Evolutionary conservation across 495 filamentous ascomycete genomes (phyloP).

Genomic region (Podospora tetraspora): DNA sequence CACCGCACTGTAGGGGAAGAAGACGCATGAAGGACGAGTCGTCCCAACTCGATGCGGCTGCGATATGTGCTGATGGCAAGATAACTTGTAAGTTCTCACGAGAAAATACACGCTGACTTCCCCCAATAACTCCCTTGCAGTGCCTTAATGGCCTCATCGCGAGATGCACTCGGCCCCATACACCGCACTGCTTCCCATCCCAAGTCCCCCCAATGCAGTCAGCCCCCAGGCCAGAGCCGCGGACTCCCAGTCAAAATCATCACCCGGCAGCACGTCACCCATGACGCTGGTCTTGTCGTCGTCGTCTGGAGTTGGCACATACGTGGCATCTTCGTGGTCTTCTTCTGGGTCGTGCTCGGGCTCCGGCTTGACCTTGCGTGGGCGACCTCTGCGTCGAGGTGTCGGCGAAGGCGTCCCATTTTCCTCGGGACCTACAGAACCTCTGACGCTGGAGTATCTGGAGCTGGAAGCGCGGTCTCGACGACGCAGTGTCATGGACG

Average conservation of each 20-base stretch:
- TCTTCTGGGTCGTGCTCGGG: constrained; percentile 18
- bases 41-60: not conserved
- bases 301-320: constrained; percentile 27
- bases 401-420: constrained; percentile 8
- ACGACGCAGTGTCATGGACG: constrained; percentile 20
- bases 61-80: not conserved
- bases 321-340: constrained; percentile 19
- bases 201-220: constrained; percentile 38
- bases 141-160: constrained; percentile 21
- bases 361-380: constrained; percentile 31
- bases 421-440: constrained; percentile 18
- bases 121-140: not conserved
- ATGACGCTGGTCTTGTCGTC: constrained; percentile 17
- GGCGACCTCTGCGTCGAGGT: constrained; percentile 21
- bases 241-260: constrained; percentile 43
- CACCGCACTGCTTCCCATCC: constrained; percentile 36
- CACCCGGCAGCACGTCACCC: constrained; percentile 28
- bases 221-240: constrained; percentile 42
- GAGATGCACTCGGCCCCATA: constrained; percentile 41
- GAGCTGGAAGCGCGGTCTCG: constrained; percentile 17
- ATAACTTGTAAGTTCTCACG: not conserved
- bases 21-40: not conserved
- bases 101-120: not conserved
- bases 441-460: constrained; percentile 18
- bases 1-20: not conserved